These are phyloP conservation scores for Acanthamoeba culbertsoni DNA, from an alignment of 208 protist species.

Conservation along the genomic window DNA sequence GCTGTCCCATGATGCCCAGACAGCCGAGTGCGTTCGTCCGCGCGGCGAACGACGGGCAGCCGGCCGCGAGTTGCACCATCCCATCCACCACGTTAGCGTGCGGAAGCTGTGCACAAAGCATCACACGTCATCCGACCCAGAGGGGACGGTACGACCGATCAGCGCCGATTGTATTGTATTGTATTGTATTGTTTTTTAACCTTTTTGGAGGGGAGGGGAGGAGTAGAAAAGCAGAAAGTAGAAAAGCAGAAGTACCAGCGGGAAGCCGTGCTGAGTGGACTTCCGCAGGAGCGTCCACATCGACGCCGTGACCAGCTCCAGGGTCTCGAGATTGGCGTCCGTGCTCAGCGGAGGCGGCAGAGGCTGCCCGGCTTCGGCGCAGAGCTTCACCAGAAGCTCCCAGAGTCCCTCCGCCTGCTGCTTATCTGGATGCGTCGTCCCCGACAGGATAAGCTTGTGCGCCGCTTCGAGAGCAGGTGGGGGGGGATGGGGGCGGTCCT, in stretches of 20 bases:
- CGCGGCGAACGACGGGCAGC: not conserved
- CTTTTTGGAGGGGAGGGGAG: too few relatives aligned
- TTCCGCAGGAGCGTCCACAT: conserved; percentile 51
- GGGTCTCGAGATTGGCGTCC: not conserved
- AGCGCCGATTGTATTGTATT: too few relatives aligned
- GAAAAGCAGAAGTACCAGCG: not conserved
- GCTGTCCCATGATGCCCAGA: conserved; percentile 50
- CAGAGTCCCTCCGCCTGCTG: conserved; percentile 15
- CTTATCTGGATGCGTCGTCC: not conserved
- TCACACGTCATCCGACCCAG: not conserved
- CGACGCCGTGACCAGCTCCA: conserved; percentile 41
- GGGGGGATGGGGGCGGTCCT: too few relatives aligned
- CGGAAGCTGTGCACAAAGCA: not conserved
- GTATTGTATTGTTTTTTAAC: not conserved
- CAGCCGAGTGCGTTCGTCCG: not conserved
- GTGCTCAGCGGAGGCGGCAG: conserved; percentile 23
- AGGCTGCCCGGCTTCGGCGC: conserved; percentile 3
- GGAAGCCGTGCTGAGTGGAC: conserved; percentile 17
- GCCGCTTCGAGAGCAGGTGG: too few relatives aligned
- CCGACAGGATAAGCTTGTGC: too few relatives aligned
- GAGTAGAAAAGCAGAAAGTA: too few relatives aligned
- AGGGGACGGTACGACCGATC: not conserved
- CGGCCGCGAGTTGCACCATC: conserved; percentile 51
- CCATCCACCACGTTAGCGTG: conserved; percentile 4
- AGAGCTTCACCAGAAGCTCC: not conserved